Conservation (phyloP, 306 rosid genomes). For the Castanea sativa region DNA sequence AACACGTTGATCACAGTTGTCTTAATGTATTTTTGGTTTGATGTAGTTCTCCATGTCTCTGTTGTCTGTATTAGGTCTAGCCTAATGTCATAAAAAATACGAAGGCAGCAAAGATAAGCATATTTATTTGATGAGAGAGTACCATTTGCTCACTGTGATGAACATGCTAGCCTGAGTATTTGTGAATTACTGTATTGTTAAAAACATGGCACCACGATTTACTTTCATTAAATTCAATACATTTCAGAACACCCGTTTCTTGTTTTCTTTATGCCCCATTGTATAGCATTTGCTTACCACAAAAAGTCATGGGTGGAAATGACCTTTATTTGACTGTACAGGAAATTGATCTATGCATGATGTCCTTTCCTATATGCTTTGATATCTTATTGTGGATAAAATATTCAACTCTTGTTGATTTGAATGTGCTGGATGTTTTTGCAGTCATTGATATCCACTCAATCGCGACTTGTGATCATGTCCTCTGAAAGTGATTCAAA, state of each 20-base stretch:
- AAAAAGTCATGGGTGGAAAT: not conserved
- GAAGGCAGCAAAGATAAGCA: not conserved
- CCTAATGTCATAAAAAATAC: not conserved
- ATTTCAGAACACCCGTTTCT: not conserved
- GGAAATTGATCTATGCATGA: not conserved
- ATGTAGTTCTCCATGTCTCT: not conserved
- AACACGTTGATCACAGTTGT: not conserved
- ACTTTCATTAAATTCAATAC: not conserved
- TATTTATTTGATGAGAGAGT: not conserved
- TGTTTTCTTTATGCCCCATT: not conserved
- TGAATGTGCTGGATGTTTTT: constrained; percentile 36
- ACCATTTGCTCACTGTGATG: not conserved
- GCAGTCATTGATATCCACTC: constrained; percentile 91
- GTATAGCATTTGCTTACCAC: not conserved
- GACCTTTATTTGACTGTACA: not conserved
- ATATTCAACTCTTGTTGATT: constrained; percentile 24
- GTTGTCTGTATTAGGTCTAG: not conserved
- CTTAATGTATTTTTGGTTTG: not conserved
- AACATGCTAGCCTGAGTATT: not conserved
- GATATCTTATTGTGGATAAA: constrained; percentile 15
- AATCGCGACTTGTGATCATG: constrained; percentile 81
- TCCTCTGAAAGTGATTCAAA: constrained; percentile 69
- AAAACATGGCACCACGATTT: not conserved
- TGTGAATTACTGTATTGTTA: not conserved
- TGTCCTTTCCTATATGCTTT: not conserved